Evolutionary conservation across 2,329 filamentous ascomycete genomes (phyloP).

Genomic region (Cladophialophora exuberans): DNA sequence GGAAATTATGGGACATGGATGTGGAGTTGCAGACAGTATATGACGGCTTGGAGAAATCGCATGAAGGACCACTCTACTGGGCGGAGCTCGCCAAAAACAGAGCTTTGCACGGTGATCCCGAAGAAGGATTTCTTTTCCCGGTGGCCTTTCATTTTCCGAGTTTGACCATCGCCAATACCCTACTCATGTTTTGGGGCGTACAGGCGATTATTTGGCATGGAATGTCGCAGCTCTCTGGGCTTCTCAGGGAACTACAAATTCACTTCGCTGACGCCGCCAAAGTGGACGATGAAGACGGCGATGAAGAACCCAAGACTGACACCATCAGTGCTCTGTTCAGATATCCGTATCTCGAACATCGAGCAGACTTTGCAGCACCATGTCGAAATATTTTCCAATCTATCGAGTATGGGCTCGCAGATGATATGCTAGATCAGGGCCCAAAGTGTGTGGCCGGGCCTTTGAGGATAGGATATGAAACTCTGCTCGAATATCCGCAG

Average conservation of each 20-base stretch:
- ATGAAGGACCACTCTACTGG: constrained; percentile 38
- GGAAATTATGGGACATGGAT: constrained; percentile 38
- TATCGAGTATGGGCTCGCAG: constrained; percentile 39
- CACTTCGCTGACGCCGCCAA: constrained; percentile 1
- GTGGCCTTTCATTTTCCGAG: constrained; percentile 38
- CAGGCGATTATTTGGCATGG: constrained; percentile 41
- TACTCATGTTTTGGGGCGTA: constrained; percentile 41
- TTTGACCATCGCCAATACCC: constrained; percentile 35
- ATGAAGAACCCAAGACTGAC: not conserved
- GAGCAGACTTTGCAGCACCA: constrained; percentile 33
- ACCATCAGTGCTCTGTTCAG: constrained; percentile 18
- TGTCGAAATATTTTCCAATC: constrained; percentile 42
- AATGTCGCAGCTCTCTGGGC: constrained; percentile 37
- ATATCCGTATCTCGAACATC: constrained; percentile 35
- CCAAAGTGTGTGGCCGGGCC: constrained; percentile 31
- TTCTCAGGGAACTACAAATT: constrained; percentile 30
- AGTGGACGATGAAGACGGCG: not conserved
- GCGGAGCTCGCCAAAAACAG: constrained; percentile 30
- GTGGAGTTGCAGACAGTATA: constrained; percentile 34
- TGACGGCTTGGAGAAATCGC: constrained; percentile 30
- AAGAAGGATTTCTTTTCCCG: constrained; percentile 35
- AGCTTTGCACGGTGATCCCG: constrained; percentile 12
- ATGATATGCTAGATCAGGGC: constrained; percentile 30
- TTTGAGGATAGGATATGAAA: constrained; percentile 34
- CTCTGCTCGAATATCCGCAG: constrained; percentile 15